A percentile compares a stretch with the other conserved stretches of the same genome.
Evolutionary conservation across 352 stramenopile genomes (phyloP).

Genomic region (Phytopythium chamaehyphon): DNA sequence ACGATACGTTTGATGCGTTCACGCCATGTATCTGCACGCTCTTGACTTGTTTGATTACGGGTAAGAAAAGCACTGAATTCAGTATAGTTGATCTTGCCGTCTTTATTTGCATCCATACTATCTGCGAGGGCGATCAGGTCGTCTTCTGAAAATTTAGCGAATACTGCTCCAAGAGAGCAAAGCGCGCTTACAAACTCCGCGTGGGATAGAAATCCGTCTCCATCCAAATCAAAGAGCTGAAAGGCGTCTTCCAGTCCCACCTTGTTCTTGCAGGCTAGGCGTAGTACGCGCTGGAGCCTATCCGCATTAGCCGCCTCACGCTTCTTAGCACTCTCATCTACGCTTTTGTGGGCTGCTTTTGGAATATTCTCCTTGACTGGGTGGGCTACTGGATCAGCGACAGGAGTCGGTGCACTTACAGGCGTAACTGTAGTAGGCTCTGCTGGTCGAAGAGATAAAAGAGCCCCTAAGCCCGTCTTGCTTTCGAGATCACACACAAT

Average conservation of each 20-base stretch:
- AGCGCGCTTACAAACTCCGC: constrained; percentile 46
- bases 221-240: constrained; percentile 33
- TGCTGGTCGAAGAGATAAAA: constrained; percentile 35
- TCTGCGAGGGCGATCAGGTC: constrained; percentile 27
- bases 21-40: constrained; percentile 16
- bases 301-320: constrained; percentile 8
- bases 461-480: constrained; percentile 38
- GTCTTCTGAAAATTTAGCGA: constrained; percentile 32
- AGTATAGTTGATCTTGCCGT: constrained; percentile 35
- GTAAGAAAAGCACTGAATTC: constrained; percentile 41
- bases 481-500: constrained; percentile 55
- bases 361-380: not conserved
- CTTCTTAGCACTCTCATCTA: constrained; percentile 2
- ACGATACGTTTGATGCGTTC: constrained; percentile 58
- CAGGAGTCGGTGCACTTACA: not conserved
- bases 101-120: constrained; percentile 42
- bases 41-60: constrained; percentile 1
- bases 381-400: not conserved
- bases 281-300: constrained; percentile 36
- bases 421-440: not conserved
- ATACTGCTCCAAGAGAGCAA: constrained; percentile 38
- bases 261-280: constrained; percentile 24
- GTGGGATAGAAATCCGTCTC: constrained; percentile 38
- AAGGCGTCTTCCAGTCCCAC: constrained; percentile 33
- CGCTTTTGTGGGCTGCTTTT: not conserved